phyloP scores from a whole-genome alignment of 2,329 filamentous ascomycete genomes.

The Chrysoporthe puriensis region DNA sequence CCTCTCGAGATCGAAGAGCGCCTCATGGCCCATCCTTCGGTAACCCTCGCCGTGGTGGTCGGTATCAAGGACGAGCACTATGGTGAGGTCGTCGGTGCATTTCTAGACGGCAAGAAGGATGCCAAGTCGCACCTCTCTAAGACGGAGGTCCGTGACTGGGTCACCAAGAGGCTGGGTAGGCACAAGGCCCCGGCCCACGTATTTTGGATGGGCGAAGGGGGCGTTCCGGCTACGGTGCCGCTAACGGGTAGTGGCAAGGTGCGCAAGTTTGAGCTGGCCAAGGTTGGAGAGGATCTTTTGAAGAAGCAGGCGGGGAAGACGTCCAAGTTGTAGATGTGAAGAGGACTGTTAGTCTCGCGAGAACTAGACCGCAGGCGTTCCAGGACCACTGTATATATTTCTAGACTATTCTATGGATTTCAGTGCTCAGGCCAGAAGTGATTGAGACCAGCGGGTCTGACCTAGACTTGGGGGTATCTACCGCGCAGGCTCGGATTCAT shows the following conservation, averaged over 20 bases:
- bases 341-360: neutral
- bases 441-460: no score
- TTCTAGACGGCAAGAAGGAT: constrained; percentile 51
- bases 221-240: constrained; percentile 59
- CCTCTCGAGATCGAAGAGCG: constrained; percentile 77
- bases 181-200: constrained; percentile 74
- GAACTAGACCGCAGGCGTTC: neutral
- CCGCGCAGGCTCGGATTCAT: neutral
- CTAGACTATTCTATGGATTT: no score
- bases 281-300: constrained; percentile 58
- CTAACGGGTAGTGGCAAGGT: constrained; percentile 75
- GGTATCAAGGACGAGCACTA: constrained; percentile 72
- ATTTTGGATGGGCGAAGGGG: constrained; percentile 73
- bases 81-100: constrained; percentile 73
- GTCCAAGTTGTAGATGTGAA: constrained; percentile 46
- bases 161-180: constrained; percentile 61
- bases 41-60: constrained; percentile 69
- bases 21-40: constrained; percentile 64
- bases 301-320: constrained; percentile 48
- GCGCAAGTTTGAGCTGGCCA: constrained; percentile 67
- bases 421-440: no score
- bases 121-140: constrained; percentile 45
- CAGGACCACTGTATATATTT: neutral
- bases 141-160: constrained; percentile 65
- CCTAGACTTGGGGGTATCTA: neutral